Percentiles rank a stretch among this genome's conserved stretches.
Conservation (phyloP, 768 basidiomycete genomes). For the Asterophora parasitica region DNA sequence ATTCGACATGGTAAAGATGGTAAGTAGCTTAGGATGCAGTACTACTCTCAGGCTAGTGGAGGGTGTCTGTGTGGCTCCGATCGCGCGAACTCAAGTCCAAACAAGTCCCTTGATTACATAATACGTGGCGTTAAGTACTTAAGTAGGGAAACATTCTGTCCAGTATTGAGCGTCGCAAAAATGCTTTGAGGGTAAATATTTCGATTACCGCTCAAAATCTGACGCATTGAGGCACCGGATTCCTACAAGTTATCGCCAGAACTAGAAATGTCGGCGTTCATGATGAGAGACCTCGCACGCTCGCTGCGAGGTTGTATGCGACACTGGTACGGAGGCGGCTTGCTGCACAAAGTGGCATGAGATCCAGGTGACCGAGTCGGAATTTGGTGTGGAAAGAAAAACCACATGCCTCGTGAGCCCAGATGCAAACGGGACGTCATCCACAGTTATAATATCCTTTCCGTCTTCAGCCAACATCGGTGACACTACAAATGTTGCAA, state of each 20-base stretch:
- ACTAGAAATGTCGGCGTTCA: background rate
- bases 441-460: constrained; percentile 17
- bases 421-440: constrained; percentile 26
- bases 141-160: too few relatives aligned
- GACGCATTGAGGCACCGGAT: too few relatives aligned
- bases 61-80: too few relatives aligned
- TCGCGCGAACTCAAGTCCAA: too few relatives aligned
- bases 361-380: too few relatives aligned
- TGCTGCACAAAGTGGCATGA: background rate
- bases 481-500: constrained; percentile 27
- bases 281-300: background rate
- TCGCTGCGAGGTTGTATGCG: constrained; percentile 6
- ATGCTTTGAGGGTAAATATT: too few relatives aligned
- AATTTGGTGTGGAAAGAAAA: background rate
- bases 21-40: background rate
- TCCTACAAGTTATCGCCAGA: too few relatives aligned
- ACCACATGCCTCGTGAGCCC: constrained; percentile 22
- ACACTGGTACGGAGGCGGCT: constrained; percentile 4
- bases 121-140: too few relatives aligned
- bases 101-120: too few relatives aligned
- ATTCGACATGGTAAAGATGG: background rate
- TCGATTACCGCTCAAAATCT: too few relatives aligned
- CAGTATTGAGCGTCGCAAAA: too few relatives aligned
- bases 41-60: too few relatives aligned
- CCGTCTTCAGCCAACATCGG: constrained; percentile 27